These are phyloP conservation scores for Colletotrichum salicis DNA, from an alignment of 2,329 filamentous ascomycete genomes.

Conservation along the genomic window DNA sequence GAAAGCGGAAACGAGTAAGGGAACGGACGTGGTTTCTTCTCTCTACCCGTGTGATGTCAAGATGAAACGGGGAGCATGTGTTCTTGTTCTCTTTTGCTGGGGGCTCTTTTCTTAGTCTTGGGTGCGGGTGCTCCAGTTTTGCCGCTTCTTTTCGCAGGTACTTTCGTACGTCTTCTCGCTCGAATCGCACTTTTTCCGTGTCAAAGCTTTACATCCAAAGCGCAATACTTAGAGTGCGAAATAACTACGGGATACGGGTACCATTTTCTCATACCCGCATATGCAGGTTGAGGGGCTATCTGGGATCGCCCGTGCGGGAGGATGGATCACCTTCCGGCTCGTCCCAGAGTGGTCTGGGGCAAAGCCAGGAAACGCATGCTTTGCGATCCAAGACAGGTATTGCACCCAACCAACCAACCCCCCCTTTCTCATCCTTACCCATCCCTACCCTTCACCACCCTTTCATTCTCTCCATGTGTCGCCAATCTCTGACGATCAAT, in stretches of 20 bases:
- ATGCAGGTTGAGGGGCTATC: constrained; percentile 22
- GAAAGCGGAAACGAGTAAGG: constrained; percentile 28
- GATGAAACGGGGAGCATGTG: constrained; percentile 28
- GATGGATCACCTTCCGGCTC: neutral
- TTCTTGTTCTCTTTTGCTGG: neutral
- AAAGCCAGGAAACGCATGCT: constrained; percentile 28
- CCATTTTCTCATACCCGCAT: constrained; percentile 20
- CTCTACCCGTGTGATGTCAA: constrained; percentile 26
- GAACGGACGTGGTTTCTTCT: constrained; percentile 35
- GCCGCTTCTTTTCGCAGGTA: neutral
- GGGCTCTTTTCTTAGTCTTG: neutral
- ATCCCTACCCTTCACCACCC: neutral
- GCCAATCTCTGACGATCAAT: constrained; percentile 16
- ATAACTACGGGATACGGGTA: neutral
- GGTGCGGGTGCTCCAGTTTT: neutral
- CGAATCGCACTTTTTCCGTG: neutral
- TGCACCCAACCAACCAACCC: neutral
- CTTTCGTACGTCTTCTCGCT: neutral
- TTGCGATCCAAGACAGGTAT: constrained; percentile 23
- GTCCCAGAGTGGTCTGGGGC: constrained; percentile 21
- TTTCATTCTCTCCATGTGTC: neutral
- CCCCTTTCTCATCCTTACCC: neutral
- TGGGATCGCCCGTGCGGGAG: constrained; percentile 30
- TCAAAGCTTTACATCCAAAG: neutral
- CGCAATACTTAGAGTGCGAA: neutral